A percentile compares a stretch with the other conserved stretches of the same genome.
Conservation (phyloP, 495 filamentous ascomycete genomes). For the Aspergillus nidulans region DNA sequence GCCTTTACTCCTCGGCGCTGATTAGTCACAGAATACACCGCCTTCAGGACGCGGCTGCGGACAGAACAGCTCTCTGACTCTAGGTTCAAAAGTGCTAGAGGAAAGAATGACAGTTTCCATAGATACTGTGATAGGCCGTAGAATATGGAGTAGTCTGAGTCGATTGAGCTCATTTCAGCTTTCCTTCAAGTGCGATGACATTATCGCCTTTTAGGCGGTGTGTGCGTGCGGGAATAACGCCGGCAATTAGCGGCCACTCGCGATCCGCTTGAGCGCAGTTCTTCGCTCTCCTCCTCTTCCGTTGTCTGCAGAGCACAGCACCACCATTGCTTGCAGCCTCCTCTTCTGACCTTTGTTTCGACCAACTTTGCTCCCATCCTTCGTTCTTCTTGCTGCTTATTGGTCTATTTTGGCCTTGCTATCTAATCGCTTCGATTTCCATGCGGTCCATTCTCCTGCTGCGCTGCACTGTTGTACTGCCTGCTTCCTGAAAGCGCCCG, state of each 20-base stretch:
- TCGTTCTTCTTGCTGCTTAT: conserved; percentile 7
- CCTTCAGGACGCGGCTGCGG: not conserved
- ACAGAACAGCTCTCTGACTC: no score
- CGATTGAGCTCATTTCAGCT: no score
- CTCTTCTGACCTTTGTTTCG: not conserved
- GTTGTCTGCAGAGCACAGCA: conserved; percentile 6
- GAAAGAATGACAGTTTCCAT: not conserved
- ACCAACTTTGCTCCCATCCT: not conserved
- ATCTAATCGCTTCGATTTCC: conserved; percentile 14
- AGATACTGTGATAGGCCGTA: no score
- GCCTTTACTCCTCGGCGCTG: conserved; percentile 26
- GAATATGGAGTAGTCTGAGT: no score
- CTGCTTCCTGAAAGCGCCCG: conserved; percentile 35
- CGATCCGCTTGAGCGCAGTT: not conserved
- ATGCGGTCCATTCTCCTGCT: conserved; percentile 34
- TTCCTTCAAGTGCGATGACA: no score
- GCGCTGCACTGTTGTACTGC: conserved; percentile 33
- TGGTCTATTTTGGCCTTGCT: conserved; percentile 2
- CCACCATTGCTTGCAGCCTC: conserved; percentile 2
- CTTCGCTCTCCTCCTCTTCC: conserved; percentile 7
- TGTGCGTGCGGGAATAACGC: conserved; percentile 5
- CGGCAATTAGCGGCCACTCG: conserved; percentile 10
- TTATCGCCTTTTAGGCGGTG: no score
- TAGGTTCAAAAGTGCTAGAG: not conserved
- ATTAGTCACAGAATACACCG: conserved; percentile 20